Evolutionary conservation across 2,329 filamentous ascomycete species (phyloP).

Genomic region (Colletotrichum sp.): DNA sequence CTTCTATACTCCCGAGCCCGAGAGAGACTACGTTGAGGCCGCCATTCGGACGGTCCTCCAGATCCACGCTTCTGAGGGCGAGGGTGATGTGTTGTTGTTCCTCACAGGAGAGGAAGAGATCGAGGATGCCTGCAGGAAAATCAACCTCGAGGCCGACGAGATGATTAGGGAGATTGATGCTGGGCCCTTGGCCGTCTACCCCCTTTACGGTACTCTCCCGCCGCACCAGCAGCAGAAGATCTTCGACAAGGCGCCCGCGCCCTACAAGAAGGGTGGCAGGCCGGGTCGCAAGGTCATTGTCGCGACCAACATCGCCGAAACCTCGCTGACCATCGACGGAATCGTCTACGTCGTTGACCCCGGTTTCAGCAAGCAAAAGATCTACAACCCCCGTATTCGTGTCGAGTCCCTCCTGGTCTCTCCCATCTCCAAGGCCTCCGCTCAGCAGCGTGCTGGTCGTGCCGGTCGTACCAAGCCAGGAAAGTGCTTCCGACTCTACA

Average conservation of each 20-base stretch:
- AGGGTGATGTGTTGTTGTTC: slow-evolving; percentile 94
- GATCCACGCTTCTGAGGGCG: slow-evolving; percentile 90
- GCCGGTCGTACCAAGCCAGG: slow-evolving; percentile 97
- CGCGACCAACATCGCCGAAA: slow-evolving; percentile 98
- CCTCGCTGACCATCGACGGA: slow-evolving; percentile 95
- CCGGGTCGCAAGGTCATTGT: slow-evolving; percentile 95
- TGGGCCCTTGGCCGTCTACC: slow-evolving; percentile 88
- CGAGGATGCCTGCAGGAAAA: slow-evolving; percentile 93
- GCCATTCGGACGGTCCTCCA: slow-evolving; percentile 93
- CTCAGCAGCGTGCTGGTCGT: slow-evolving; percentile 97
- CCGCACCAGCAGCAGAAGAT: slow-evolving; percentile 94
- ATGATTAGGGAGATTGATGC: slow-evolving; percentile 90
- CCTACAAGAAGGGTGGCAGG: slow-evolving; percentile 75
- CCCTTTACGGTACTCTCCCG: slow-evolving; percentile 91
- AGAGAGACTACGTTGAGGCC: slow-evolving; percentile 96
- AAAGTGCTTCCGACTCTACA: slow-evolving; percentile 98
- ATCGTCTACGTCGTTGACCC: slow-evolving; percentile 99
- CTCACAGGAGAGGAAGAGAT: slow-evolving; percentile 98
- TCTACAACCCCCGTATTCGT: slow-evolving; percentile 96
- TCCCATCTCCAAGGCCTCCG: slow-evolving; percentile 96
- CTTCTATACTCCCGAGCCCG: slow-evolving; percentile 96
- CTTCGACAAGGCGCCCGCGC: slow-evolving; percentile 84
- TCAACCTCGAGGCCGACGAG: slow-evolving; percentile 88
- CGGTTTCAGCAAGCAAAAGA: slow-evolving; percentile 99
- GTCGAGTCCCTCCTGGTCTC: slow-evolving; percentile 98